Percentiles rank a stretch among this genome's conserved stretches.
phyloP scores from a whole-genome alignment of 768 basidiomycete genomes.

The Paxillus involutus region DNA sequence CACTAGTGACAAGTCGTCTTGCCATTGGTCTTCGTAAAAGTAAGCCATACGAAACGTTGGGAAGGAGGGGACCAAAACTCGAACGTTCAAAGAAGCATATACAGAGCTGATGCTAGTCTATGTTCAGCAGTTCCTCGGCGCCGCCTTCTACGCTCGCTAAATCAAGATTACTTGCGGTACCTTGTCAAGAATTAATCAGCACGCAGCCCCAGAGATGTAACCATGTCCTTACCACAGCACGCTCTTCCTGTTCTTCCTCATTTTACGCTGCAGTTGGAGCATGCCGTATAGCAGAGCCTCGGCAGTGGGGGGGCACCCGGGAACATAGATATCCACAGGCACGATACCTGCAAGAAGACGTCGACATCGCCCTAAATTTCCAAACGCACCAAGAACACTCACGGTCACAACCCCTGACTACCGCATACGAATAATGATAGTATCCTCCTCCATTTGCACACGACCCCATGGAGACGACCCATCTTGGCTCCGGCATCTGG shows the following conservation, averaged over 20 bases:
- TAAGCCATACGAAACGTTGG: slow-evolving; percentile 3
- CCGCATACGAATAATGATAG: slow-evolving; percentile 98
- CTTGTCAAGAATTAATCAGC: slow-evolving; percentile 9
- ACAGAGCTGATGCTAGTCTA: slow-evolving; percentile 27
- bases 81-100: slow-evolving; percentile 11
- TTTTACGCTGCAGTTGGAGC: slow-evolving; percentile 96
- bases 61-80: neutral
- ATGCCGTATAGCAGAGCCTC: slow-evolving; percentile 96
- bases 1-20: neutral
- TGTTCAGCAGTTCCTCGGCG: slow-evolving; percentile 4
- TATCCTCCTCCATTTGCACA: slow-evolving; percentile 98
- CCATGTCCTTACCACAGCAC: slow-evolving; percentile 69
- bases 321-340: slow-evolving; percentile 97
- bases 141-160: neutral
- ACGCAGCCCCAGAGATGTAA: neutral
- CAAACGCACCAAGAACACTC: slow-evolving; percentile 30
- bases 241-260: slow-evolving; percentile 83
- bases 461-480: slow-evolving; percentile 99
- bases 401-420: slow-evolving; percentile 98
- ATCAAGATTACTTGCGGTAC: slow-evolving; percentile 26
- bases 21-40: neutral
- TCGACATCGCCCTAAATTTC: slow-evolving; percentile 8
- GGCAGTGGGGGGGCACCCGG: slow-evolving; percentile 93
- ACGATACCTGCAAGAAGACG: slow-evolving; percentile 69
- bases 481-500: slow-evolving; percentile 99